Conservation (phyloP, 352 stramenopile genomes). For the Peronospora farinosa region DNA sequence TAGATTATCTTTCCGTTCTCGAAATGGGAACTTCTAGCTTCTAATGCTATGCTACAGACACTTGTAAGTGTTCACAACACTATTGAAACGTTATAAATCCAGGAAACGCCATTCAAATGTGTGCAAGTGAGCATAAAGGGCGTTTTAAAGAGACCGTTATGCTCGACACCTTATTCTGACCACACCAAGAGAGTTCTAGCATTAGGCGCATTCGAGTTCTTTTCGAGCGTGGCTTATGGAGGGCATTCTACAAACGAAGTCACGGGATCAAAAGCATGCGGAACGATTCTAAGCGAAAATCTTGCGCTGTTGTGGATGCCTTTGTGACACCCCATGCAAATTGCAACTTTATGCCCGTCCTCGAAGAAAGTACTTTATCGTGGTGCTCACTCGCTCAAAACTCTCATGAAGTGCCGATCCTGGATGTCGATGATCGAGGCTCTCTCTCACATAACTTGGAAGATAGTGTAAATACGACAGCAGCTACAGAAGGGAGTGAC, state of each 20-base stretch:
- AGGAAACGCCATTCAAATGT: neutral
- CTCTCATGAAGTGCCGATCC: constrained; percentile 22
- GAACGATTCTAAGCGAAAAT: constrained; percentile 15
- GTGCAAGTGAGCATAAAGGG: constrained; percentile 1
- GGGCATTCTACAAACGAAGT: constrained; percentile 15
- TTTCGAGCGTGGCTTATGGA: constrained; percentile 2
- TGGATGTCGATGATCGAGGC: constrained; percentile 19
- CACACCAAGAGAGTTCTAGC: constrained; percentile 13
- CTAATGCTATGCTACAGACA: neutral
- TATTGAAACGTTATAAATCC: neutral
- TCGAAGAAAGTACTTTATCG: constrained; percentile 22
- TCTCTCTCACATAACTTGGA: constrained; percentile 23
- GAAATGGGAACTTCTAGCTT: too few species aligned
- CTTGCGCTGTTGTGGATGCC: constrained; percentile 5
- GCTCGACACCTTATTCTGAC: constrained; percentile 14
- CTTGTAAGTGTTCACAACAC: too few species aligned
- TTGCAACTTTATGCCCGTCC: constrained; percentile 23
- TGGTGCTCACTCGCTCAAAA: constrained; percentile 13
- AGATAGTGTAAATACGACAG: constrained; percentile 18
- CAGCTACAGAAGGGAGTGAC: constrained; percentile 13
- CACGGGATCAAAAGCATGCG: constrained; percentile 8
- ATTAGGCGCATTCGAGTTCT: constrained; percentile 11
- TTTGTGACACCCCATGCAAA: constrained; percentile 14
- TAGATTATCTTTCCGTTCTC: too few species aligned
- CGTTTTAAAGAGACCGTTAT: constrained; percentile 17